These are phyloP conservation scores for Curvularia eragrostidis DNA, from an alignment of 2,329 filamentous ascomycete species.

Conservation along the genomic window DNA sequence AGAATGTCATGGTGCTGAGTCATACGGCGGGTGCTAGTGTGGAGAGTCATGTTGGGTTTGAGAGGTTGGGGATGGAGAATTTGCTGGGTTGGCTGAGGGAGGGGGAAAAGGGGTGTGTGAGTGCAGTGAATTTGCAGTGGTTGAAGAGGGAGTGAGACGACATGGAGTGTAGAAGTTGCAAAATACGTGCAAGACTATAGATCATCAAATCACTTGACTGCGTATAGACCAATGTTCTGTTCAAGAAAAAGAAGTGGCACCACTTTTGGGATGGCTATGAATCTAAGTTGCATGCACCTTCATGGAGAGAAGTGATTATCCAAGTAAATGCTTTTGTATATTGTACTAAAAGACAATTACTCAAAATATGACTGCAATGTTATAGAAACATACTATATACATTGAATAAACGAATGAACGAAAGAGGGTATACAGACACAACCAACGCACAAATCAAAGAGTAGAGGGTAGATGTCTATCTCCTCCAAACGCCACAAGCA, in stretches of 20 bases:
- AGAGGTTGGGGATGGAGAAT: slow-evolving; percentile 71
- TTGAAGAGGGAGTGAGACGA: slow-evolving; percentile 40
- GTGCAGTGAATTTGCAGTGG: slow-evolving; percentile 68
- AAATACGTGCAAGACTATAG: background rate
- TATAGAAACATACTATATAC: background rate
- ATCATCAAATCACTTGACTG: background rate
- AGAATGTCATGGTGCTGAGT: slow-evolving; percentile 66
- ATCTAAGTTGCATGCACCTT: too few relatives aligned
- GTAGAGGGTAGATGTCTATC: background rate
- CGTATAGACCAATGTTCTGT: background rate
- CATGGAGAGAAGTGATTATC: too few relatives aligned
- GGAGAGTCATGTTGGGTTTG: slow-evolving; percentile 70
- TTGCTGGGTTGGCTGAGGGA: slow-evolving; percentile 65
- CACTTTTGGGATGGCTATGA: too few relatives aligned
- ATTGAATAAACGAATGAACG: background rate
- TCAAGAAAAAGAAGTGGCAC: too few relatives aligned
- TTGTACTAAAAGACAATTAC: background rate
- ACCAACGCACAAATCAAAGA: background rate
- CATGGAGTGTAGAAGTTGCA: background rate
- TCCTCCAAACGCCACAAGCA: background rate
- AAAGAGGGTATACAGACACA: background rate
- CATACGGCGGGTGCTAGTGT: slow-evolving; percentile 73
- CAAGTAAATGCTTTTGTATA: too few relatives aligned
- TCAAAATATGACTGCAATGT: background rate
- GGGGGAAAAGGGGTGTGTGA: slow-evolving; percentile 58